Percentiles rank a stretch among this genome's conserved stretches.
phyloP scores from a whole-genome alignment of 1,284 basidiomycete species.

The Sporisorium sorghi region DNA sequence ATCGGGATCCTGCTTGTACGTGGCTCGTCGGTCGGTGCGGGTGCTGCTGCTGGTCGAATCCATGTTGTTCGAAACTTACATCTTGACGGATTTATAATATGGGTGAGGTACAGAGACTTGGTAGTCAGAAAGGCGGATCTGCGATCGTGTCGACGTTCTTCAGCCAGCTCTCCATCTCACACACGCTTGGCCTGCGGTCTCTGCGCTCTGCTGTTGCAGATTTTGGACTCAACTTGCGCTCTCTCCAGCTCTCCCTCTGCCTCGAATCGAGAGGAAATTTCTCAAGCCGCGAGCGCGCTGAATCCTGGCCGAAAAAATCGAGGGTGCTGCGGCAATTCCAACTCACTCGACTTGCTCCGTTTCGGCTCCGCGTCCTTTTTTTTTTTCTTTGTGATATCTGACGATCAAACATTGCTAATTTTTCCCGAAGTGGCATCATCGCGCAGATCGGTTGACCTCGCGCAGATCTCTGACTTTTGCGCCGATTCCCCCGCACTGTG shows the following conservation, averaged over 20 bases:
- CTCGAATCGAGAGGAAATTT: neutral
- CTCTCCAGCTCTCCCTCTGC: neutral
- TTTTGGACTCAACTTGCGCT: conserved; percentile 2
- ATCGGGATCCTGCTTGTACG: neutral
- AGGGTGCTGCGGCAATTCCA: conserved; percentile 53
- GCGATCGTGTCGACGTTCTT: conserved; percentile 39
- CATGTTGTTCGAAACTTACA: conserved; percentile 35
- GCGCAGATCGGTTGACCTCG: conserved; percentile 23
- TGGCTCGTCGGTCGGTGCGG: neutral
- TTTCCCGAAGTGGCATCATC: conserved; percentile 12
- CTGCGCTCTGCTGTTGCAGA: conserved; percentile 9
- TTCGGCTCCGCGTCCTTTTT: conserved; percentile 19
- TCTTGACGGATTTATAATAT: conserved; percentile 50
- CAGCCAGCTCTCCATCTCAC: conserved; percentile 9
- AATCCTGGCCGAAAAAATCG: neutral
- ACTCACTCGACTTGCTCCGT: neutral
- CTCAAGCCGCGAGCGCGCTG: neutral
- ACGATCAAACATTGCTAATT: conserved; percentile 8
- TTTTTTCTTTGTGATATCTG: neutral
- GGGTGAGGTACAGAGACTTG: conserved; percentile 50
- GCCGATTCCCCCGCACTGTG: conserved; percentile 5
- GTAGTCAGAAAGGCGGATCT: conserved; percentile 35
- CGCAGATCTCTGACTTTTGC: conserved; percentile 6
- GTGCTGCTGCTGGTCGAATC: neutral
- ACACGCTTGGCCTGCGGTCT: neutral